phyloP scores from a whole-genome alignment of 2,329 filamentous ascomycete species.

The Didymella keratinophila region DNA sequence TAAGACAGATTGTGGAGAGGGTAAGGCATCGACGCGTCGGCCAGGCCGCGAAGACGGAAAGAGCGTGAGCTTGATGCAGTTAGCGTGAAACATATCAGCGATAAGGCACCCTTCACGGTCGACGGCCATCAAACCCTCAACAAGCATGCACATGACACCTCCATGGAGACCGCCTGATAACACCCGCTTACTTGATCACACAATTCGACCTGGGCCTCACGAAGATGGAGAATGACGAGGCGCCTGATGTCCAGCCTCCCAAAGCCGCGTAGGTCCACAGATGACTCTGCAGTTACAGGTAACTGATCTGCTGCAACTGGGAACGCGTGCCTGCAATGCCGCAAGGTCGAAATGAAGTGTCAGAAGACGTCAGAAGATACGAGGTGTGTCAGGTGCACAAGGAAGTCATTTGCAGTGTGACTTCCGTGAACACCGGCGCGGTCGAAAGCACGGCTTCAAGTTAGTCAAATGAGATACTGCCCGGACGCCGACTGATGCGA shows the following conservation, averaged over 20 bases:
- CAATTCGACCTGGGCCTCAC: too few species aligned
- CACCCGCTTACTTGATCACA: neutral
- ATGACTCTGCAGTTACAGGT: neutral
- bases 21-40: neutral
- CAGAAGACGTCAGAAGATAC: neutral
- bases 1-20: neutral
- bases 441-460: conserved; percentile 13
- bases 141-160: neutral
- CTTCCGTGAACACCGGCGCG: conserved; percentile 7
- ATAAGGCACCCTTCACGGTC: neutral
- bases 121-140: neutral
- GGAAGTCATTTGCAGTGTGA: conserved; percentile 11
- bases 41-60: neutral
- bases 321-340: conserved; percentile 12
- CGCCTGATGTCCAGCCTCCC: neutral
- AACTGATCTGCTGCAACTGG: neutral
- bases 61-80: neutral
- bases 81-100: neutral
- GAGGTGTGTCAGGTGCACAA: conserved; percentile 6
- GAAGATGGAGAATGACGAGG: conserved; percentile 1
- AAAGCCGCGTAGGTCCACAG: neutral
- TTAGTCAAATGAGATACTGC: neutral
- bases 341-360: conserved; percentile 16
- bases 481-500: neutral
- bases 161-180: neutral